Conservation (phyloP, 192 early-diverging fungal species). For the Coemansia sp. region DNA sequence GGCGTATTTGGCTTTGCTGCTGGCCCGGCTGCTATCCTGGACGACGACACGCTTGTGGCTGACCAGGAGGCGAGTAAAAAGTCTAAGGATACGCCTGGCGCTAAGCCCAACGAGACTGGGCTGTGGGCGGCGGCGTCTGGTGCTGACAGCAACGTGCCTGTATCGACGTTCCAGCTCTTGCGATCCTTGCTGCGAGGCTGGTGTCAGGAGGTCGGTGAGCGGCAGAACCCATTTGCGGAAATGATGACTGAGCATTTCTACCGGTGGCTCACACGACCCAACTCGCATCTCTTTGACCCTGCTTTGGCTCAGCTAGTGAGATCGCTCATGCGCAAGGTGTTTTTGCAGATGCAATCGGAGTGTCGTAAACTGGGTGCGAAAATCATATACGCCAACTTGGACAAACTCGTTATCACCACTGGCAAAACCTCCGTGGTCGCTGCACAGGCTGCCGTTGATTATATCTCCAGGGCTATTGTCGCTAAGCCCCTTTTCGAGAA, state of each 20-base stretch:
- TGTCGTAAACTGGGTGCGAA: conserved; percentile 75
- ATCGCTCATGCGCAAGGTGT: conserved; percentile 88
- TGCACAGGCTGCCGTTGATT: conserved; percentile 75
- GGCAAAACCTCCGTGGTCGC: conserved; percentile 72
- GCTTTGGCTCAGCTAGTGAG: conserved; percentile 78
- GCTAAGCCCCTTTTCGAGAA: conserved; percentile 76
- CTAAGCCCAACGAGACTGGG: background rate
- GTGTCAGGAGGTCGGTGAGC: conserved; percentile 69
- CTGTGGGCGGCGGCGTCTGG: conserved; percentile 9
- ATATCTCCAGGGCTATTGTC: conserved; percentile 69
- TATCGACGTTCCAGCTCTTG: conserved; percentile 69
- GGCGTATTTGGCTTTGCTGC: conserved; percentile 49
- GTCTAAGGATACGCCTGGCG: background rate
- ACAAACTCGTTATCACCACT: conserved; percentile 82
- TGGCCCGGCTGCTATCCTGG: conserved; percentile 14
- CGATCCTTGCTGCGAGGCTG: conserved; percentile 78
- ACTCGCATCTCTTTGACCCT: conserved; percentile 82
- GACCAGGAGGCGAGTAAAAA: too few relatives aligned
- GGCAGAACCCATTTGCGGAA: conserved; percentile 68
- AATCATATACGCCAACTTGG: conserved; percentile 78
- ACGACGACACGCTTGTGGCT: background rate
- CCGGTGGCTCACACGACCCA: conserved; percentile 83
- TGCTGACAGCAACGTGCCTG: conserved; percentile 39
- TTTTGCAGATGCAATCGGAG: conserved; percentile 82
- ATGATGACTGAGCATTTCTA: conserved; percentile 84